These are phyloP conservation scores for Podaxis sp. DNA, from an alignment of 768 basidiomycete genomes.

Conservation along the genomic window DNA sequence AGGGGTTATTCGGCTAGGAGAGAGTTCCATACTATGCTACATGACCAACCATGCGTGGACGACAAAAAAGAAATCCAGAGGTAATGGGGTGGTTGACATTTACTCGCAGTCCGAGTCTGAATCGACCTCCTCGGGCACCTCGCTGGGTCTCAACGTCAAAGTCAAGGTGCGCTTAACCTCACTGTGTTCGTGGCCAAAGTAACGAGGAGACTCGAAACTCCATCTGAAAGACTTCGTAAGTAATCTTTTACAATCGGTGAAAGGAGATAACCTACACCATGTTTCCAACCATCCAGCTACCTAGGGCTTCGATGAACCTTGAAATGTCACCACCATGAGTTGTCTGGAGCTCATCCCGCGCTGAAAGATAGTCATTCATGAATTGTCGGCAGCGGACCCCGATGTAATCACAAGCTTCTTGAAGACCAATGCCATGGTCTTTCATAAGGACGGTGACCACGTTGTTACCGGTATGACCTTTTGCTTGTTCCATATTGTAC, in stretches of 20 bases:
- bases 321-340: conserved; percentile 46
- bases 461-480: conserved; percentile 63
- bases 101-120: conserved; percentile 37
- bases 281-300: conserved; percentile 61
- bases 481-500: conserved; percentile 69
- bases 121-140: conserved; percentile 19
- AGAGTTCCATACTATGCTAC: conserved; percentile 6
- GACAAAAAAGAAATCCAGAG: not conserved
- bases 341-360: conserved; percentile 45
- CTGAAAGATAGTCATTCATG: conserved; percentile 44
- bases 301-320: conserved; percentile 50
- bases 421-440: conserved; percentile 46
- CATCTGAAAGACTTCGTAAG: conserved; percentile 31
- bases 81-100: not conserved
- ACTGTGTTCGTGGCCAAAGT: conserved; percentile 54
- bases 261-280: conserved; percentile 34
- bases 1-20: not conserved
- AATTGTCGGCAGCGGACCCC: conserved; percentile 46
- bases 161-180: conserved; percentile 37
- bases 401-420: conserved; percentile 55
- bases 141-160: conserved; percentile 31
- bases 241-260: not conserved
- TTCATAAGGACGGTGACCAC: conserved; percentile 66
- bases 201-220: conserved; percentile 67
- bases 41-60: not conserved